Base-by-base conservation (phyloP, 495 filamentous ascomycete genomes). In the Astrothelium macrocarpum region DNA sequence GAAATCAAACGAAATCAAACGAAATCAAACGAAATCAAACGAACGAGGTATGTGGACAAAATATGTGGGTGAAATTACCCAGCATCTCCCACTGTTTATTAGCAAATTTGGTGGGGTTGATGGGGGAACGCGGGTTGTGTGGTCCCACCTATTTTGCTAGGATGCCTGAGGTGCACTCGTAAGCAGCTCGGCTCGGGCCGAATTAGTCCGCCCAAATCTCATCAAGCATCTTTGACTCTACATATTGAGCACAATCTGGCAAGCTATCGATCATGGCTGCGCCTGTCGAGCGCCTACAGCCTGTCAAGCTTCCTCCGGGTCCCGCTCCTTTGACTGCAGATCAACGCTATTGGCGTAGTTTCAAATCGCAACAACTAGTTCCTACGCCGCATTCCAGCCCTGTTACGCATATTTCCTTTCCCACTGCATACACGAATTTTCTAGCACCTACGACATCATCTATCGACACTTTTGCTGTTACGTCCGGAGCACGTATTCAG, bases 271-370 rank as follows among this genome's bases (percentile, higher is more conserved):
- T 66, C 64, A 98, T 98, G 94, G 93, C 94, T 66, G 89, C 91
- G 64, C 86, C 90, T 74, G 88, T 97, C 66, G 82, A 85, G 70
- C 87, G 89, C 66, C 79, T 96, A 62, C 87, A 87, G 72, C 87
- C 85, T 71, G 76, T 95, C 73, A 94, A 91, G 81, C 85, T 95
- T 67, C 87, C 93, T 32, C 77, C 82, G 28, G 88, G 87, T 36
- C 87, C 88, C 62, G 81, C 82, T 25, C 82, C 85, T 59, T 71
- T 87, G 31, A 95, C 91, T 3, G 85, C 92, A 53, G 94, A 99
- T 78, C 91, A 97, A 76, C 82, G 85, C 67, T 97, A 97, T 80
- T 99, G 94, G 91, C 85, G 85, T 67, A 87, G 86, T 39, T 98
- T 98, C 80, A 89, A 87, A 74, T 93, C 92, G 53, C 87, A 90